A percentile compares a stretch with the other conserved stretches of the same genome.
Evolutionary conservation across 164 flowering plant species (phyloP).

Genomic region (Stephania japonica): DNA sequence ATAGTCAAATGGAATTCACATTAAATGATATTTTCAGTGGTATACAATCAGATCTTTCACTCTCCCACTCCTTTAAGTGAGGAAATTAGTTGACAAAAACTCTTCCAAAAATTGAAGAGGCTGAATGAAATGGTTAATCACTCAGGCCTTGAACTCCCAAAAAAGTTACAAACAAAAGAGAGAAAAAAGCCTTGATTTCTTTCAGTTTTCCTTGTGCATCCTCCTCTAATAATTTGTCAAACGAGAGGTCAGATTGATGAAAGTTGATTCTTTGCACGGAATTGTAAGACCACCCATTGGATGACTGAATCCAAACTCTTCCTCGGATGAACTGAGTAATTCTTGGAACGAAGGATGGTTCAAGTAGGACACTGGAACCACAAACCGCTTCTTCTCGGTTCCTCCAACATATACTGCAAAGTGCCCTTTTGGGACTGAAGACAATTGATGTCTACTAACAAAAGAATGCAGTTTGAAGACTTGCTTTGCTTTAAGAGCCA

Average conservation of each 20-base stretch:
- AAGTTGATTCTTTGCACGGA: slow-evolving; percentile 24
- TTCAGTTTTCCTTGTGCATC: neutral
- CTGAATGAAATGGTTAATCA: neutral
- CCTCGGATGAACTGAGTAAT: slow-evolving; percentile 18
- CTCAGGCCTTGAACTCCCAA: neutral
- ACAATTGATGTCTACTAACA: neutral
- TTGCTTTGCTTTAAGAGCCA: slow-evolving; percentile 3
- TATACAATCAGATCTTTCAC: neutral
- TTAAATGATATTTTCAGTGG: neutral
- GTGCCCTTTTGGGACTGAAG: slow-evolving; percentile 31
- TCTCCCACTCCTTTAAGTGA: neutral
- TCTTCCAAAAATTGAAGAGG: neutral
- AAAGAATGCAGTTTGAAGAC: neutral
- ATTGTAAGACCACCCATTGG: slow-evolving; percentile 30
- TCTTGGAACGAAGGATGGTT: slow-evolving; percentile 15
- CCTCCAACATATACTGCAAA: slow-evolving; percentile 35
- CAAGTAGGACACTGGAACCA: slow-evolving; percentile 4
- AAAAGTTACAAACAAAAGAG: neutral
- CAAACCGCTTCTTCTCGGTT: slow-evolving; percentile 19
- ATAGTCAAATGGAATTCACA: neutral
- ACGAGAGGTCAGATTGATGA: slow-evolving; percentile 14
- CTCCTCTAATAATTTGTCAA: slow-evolving; percentile 4
- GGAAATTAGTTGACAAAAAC: neutral
- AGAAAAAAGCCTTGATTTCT: neutral
- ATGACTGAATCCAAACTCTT: slow-evolving; percentile 33